These are phyloP conservation scores for Jatropha curcas DNA, from an alignment of 345 rosid genomes.

Conservation along the genomic window DNA sequence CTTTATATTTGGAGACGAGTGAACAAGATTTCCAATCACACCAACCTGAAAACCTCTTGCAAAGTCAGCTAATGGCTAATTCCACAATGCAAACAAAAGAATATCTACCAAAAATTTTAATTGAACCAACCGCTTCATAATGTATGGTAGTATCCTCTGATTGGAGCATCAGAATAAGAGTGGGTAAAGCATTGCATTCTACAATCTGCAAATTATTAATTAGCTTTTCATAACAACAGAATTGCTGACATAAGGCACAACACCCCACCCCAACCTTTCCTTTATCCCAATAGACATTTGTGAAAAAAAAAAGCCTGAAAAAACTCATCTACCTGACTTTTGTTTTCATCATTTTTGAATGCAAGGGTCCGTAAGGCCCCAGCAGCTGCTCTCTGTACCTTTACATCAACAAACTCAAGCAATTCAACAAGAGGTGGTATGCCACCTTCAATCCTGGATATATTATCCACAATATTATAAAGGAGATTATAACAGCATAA, in stretches of 20 bases:
- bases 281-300: background rate
- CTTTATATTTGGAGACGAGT: slow-evolving; percentile 73
- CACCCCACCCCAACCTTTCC: background rate
- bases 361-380: slow-evolving; percentile 73
- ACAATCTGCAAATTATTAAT: slow-evolving; percentile 75
- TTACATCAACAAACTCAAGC: slow-evolving; percentile 47
- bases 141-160: slow-evolving; percentile 64
- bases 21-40: slow-evolving; percentile 73
- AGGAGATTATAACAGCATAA: background rate
- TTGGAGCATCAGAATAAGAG: slow-evolving; percentile 63
- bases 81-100: background rate
- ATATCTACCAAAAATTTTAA: slow-evolving; percentile 2
- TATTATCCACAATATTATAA: slow-evolving; percentile 6
- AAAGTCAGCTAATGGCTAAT: slow-evolving; percentile 23
- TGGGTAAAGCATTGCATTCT: slow-evolving; percentile 61
- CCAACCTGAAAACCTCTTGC: slow-evolving; percentile 50
- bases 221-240: slow-evolving; percentile 17
- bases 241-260: background rate
- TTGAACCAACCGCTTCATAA: slow-evolving; percentile 62
- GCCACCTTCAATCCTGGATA: slow-evolving; percentile 65
- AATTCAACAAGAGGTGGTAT: slow-evolving; percentile 74
- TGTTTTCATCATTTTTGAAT: slow-evolving; percentile 72
- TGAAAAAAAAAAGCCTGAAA: background rate
- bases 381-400: slow-evolving; percentile 86
- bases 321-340: slow-evolving; percentile 47